These are phyloP conservation scores for Penicillium vulpinum DNA, from an alignment of 2,329 filamentous ascomycete species.

Conservation along the genomic window DNA sequence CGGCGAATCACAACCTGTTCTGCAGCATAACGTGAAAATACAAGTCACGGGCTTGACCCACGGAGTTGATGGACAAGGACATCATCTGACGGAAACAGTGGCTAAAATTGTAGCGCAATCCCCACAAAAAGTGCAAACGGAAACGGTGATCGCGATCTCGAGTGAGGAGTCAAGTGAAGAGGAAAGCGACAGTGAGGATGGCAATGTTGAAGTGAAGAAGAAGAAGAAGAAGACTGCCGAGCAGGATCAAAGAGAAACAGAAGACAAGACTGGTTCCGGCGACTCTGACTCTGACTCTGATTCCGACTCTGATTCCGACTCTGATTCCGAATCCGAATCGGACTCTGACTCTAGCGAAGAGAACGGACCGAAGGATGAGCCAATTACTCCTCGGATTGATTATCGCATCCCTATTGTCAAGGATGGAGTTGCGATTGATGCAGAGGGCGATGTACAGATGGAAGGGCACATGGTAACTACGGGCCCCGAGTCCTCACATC, in stretches of 20 bases:
- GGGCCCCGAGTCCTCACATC: background rate
- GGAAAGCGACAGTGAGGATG: background rate
- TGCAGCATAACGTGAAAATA: background rate
- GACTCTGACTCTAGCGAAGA: constrained; percentile 1
- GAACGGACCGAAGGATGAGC: background rate
- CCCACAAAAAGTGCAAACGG: background rate
- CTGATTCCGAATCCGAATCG: background rate
- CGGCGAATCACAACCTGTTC: background rate
- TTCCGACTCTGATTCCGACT: background rate
- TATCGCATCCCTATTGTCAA: background rate
- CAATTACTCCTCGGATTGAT: background rate
- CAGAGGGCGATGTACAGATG: constrained; percentile 23
- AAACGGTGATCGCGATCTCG: background rate
- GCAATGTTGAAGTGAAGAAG: background rate
- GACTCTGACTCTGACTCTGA: background rate
- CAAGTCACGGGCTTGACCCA: background rate
- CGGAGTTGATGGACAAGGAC: background rate
- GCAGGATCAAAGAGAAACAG: background rate
- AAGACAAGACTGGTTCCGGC: background rate
- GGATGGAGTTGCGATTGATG: background rate
- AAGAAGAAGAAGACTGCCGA: background rate
- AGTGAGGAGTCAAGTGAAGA: background rate
- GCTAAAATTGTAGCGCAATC: background rate
- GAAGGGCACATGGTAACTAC: background rate
- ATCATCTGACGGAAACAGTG: background rate